Percentiles rank a stretch among this genome's conserved stretches.
Conservation (phyloP, 176 grass and related monocot genomes). For the Tuctoria greenei region DNA sequence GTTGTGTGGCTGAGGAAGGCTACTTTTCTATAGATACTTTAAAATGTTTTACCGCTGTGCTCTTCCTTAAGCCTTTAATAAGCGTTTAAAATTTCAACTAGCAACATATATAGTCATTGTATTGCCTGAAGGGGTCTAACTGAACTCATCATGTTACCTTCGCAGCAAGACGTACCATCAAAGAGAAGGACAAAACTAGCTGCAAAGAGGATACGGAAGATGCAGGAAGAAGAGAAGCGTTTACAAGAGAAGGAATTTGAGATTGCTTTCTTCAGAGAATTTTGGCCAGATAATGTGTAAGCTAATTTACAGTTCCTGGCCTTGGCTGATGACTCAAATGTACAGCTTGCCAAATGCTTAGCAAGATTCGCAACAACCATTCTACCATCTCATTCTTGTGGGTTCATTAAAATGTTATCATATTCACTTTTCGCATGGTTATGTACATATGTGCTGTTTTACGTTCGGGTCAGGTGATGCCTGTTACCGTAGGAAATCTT, state of each 20-base stretch:
- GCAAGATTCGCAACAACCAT: background rate
- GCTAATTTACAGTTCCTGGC: background rate
- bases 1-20: background rate
- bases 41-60: background rate
- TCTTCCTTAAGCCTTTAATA: slow-evolving; percentile 4
- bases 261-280: slow-evolving; percentile 84
- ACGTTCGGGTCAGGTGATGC: background rate
- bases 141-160: background rate
- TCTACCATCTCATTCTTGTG: background rate
- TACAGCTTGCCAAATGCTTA: slow-evolving; percentile 18
- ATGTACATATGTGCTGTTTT: slow-evolving; percentile 3
- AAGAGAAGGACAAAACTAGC: slow-evolving; percentile 56
- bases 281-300: slow-evolving; percentile 97
- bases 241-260: slow-evolving; percentile 92
- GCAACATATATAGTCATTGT: background rate
- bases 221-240: slow-evolving; percentile 84
- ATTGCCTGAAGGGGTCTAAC: background rate
- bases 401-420: background rate
- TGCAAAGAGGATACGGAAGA: slow-evolving; percentile 74
- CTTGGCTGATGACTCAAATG: slow-evolving; percentile 1
- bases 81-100: background rate
- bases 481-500: too few relatives aligned
- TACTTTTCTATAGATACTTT: background rate
- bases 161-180: slow-evolving; percentile 13
- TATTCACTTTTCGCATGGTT: background rate